Base-by-base conservation (phyloP, 2,329 filamentous ascomycete species). In the Fusarium sp. region DNA sequence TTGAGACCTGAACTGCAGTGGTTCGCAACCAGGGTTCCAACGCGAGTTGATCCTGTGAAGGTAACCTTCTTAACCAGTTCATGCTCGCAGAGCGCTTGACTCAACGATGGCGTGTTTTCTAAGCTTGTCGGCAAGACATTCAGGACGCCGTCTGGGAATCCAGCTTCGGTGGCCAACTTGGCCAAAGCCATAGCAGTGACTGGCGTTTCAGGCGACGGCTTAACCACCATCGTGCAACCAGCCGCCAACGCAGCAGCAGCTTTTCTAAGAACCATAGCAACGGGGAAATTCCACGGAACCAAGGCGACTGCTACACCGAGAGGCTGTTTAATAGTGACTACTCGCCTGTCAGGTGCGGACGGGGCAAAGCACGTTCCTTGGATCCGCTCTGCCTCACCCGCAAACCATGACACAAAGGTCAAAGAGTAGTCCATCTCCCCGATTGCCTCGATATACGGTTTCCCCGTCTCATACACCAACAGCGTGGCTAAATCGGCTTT, bases 141-240 rank as follows among this genome's bases (percentile, higher is more conserved):
- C 24, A 97, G 86, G 0, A 92, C 92, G 5, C 94, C 93, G 41
- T 90, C 88, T 0, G 93, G 93, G 39, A 95, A 92, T 1, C 94
- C 94, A 1, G 94, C 94, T 28, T 91, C 87, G 44, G 88, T 84
- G 0, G 90, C 91, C n/a, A 95, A 87, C 75, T 91, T 88, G 1
- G 91, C 91, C 14, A 95, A 83, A 1, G 91, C 91, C 41, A 94
- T 88, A 1, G 91, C 89, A 42, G 92, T 93, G 72, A 94, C 88
- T 0, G 93, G 93, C 4, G 93, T 94, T 80, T 94, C 91, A 1
- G 91, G 91, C 4, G 89, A 91, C 3, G 92, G 91, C 82, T 94
- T 94, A 14, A 89, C 86, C 7, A 95, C 85, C 89, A 95, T 93
- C 2, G 92, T 93, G 80, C 92, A 94, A 28, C 92, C 92, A 15